Conservation (phyloP, 768 basidiomycete species). For the Suillus brevipes region DNA sequence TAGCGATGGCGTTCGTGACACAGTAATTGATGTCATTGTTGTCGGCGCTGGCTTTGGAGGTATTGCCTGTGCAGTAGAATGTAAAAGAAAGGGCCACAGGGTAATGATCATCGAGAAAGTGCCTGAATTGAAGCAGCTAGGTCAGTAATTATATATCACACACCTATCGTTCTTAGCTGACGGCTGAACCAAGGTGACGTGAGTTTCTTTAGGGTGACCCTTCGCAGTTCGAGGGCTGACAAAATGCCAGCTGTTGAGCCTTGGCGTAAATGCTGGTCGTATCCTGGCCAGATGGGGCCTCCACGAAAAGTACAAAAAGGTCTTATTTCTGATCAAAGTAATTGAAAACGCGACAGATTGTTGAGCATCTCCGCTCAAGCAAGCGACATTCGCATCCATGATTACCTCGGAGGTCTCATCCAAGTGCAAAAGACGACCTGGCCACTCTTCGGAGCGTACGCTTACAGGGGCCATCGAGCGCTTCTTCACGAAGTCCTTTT, state of each 20-base stretch:
- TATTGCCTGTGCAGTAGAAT: slow-evolving; percentile 31
- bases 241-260: slow-evolving; percentile 17
- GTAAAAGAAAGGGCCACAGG: slow-evolving; percentile 22
- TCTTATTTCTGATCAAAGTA: slow-evolving; percentile 13
- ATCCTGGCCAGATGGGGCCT: slow-evolving; percentile 24
- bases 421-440: slow-evolving; percentile 19
- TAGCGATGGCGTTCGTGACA: neutral
- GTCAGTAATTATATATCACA: slow-evolving; percentile 14
- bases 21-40: slow-evolving; percentile 21
- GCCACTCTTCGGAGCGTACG: slow-evolving; percentile 18
- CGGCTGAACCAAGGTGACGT: slow-evolving; percentile 17
- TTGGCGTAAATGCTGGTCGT: slow-evolving; percentile 24
- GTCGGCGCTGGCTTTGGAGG: slow-evolving; percentile 30
- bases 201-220: slow-evolving; percentile 3
- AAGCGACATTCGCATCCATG: slow-evolving; percentile 17
- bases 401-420: slow-evolving; percentile 23
- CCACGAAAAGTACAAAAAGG: slow-evolving; percentile 19
- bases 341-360: slow-evolving; percentile 18
- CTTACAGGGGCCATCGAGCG: slow-evolving; percentile 30
- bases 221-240: neutral
- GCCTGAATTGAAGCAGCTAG: slow-evolving; percentile 14
- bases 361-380: slow-evolving; percentile 20
- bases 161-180: slow-evolving; percentile 6
- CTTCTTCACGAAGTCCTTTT: slow-evolving; percentile 24
- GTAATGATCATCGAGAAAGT: slow-evolving; percentile 25